phyloP scores from a whole-genome alignment of 352 stramenopile genomes.

The Globisporangium viniferum region DNA sequence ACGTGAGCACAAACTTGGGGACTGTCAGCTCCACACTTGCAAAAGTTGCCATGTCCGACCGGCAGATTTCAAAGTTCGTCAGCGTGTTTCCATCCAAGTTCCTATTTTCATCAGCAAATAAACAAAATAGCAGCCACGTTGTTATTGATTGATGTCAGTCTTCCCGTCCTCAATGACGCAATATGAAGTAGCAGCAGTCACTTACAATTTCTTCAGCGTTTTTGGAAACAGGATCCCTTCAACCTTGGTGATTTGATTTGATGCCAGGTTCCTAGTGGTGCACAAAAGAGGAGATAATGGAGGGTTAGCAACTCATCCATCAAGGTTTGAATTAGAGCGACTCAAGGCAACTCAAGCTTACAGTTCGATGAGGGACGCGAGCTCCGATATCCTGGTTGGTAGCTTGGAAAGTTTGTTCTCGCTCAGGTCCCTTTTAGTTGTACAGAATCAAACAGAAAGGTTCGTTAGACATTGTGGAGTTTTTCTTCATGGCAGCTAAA shows the following conservation, averaged over 20 bases:
- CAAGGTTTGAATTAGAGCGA: neutral
- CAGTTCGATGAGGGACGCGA: conserved; percentile 51
- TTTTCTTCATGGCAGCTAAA: neutral
- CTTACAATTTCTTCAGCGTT: conserved; percentile 40
- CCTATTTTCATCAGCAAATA: conserved; percentile 6
- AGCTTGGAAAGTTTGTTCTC: conserved; percentile 51
- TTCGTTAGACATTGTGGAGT: neutral
- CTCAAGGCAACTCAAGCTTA: conserved; percentile 23
- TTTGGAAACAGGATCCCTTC: conserved; percentile 45
- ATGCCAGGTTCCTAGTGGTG: conserved; percentile 46
- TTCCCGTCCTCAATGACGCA: neutral
- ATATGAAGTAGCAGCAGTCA: neutral
- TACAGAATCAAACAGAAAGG: conserved; percentile 3
- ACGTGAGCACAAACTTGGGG: conserved; percentile 21
- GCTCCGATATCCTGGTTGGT: conserved; percentile 36
- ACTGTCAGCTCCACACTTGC: conserved; percentile 20
- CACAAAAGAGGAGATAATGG: neutral
- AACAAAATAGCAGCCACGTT: neutral
- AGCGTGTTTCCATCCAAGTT: conserved; percentile 41
- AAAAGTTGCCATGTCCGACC: conserved; percentile 41
- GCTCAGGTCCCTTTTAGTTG: conserved; percentile 44
- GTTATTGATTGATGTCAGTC: neutral
- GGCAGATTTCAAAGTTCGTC: conserved; percentile 45
- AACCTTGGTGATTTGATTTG: conserved; percentile 52
- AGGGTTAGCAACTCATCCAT: neutral